Conservation (phyloP, 768 basidiomycete genomes). For the Pleurotus tuber-regium region DNA sequence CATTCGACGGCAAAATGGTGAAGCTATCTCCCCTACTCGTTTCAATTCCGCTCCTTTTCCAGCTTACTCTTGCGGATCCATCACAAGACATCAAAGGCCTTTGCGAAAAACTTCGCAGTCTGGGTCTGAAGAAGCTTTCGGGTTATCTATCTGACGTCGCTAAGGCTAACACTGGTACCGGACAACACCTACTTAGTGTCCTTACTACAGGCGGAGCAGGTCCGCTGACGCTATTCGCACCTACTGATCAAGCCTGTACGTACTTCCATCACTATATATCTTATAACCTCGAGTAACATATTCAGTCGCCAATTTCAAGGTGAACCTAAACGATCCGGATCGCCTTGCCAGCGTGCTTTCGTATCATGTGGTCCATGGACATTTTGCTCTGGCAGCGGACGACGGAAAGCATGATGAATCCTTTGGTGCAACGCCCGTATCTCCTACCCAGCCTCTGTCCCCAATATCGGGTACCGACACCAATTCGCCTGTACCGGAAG, state of each 20-base stretch:
- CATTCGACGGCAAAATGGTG: background rate
- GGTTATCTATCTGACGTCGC: conserved; percentile 39
- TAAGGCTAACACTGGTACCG: conserved; percentile 30
- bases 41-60: conserved; percentile 23
- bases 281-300: background rate
- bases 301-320: conserved; percentile 29
- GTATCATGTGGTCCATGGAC: conserved; percentile 57
- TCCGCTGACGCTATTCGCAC: conserved; percentile 53
- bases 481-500: background rate
- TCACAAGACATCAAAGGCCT: conserved; percentile 33
- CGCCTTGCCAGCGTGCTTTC: conserved; percentile 46
- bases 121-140: conserved; percentile 43
- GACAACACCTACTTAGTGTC: conserved; percentile 38
- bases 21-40: conserved; percentile 7
- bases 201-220: conserved; percentile 36
- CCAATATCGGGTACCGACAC: too few relatives aligned
- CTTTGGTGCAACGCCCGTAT: conserved; percentile 1
- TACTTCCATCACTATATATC: conserved; percentile 9
- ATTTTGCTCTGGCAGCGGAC: conserved; percentile 28
- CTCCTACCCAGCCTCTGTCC: background rate
- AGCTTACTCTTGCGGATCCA: conserved; percentile 23
- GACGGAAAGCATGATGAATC: conserved; percentile 4
- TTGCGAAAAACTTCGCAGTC: conserved; percentile 31
- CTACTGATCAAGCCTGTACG: conserved; percentile 54
- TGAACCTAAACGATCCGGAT: conserved; percentile 23